Percentiles rank a stretch among this genome's conserved stretches.
These are phyloP conservation scores for Talaromyces pinophilus DNA, from an alignment of 2,329 filamentous ascomycete genomes.

Conservation along the genomic window DNA sequence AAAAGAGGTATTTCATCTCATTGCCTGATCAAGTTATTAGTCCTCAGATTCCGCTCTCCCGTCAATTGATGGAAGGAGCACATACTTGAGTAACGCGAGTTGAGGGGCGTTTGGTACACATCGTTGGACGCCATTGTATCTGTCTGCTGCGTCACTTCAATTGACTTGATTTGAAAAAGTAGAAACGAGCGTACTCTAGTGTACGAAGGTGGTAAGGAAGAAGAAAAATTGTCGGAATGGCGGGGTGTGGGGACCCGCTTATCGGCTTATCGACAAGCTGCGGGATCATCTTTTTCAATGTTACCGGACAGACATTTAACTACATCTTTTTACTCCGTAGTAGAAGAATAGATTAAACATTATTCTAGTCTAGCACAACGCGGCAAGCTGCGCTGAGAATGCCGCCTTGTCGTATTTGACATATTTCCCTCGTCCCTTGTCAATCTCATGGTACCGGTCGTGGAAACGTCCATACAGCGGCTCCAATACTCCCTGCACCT, in stretches of 20 bases:
- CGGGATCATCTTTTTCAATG: constrained; percentile 18
- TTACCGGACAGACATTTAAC: not conserved
- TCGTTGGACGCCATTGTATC: constrained; percentile 36
- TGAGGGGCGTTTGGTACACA: constrained; percentile 67
- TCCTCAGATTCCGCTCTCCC: not conserved
- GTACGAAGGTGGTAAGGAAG: no score
- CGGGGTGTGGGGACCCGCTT: constrained; percentile 14
- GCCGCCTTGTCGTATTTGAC: constrained; percentile 92
- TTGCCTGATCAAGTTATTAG: constrained; percentile 34
- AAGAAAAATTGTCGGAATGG: constrained; percentile 9
- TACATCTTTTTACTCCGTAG: no score
- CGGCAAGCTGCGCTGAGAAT: constrained; percentile 64
- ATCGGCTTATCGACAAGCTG: constrained; percentile 13
- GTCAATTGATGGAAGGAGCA: not conserved
- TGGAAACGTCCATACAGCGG: constrained; percentile 93
- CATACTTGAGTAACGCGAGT: constrained; percentile 68
- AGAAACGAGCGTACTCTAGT: not conserved
- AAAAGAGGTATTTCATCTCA: constrained; percentile 80
- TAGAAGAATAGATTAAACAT: constrained; percentile 14
- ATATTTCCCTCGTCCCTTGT: constrained; percentile 97
- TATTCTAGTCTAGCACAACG: constrained; percentile 35
- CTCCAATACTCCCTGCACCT: constrained; percentile 89
- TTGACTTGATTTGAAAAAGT: not conserved
- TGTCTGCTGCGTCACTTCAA: not conserved
- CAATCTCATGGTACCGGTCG: constrained; percentile 95